Evolutionary conservation across 2,329 filamentous ascomycete species (phyloP).

Genomic region (Pseudogymnoascus sp.): DNA sequence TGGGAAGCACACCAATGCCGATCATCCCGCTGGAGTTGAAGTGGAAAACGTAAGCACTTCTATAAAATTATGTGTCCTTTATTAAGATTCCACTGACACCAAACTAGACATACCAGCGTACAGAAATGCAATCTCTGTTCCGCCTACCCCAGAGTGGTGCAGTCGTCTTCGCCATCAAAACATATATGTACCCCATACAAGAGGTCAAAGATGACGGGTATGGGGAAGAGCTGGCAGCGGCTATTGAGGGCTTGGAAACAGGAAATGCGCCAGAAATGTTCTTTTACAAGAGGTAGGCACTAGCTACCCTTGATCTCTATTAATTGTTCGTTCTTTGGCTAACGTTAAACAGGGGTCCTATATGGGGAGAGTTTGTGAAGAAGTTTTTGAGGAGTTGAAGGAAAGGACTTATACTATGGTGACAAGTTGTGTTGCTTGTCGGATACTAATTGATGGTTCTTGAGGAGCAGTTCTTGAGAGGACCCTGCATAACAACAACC

Average conservation of each 20-base stretch:
- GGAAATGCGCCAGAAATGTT: conserved; percentile 50
- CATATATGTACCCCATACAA: conserved; percentile 47
- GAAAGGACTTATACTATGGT: background rate
- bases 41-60: background rate
- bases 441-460: background rate
- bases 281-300: conserved; percentile 43
- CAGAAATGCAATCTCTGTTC: conserved; percentile 54
- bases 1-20: conserved; percentile 2
- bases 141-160: conserved; percentile 44
- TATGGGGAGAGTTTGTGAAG: conserved; percentile 24
- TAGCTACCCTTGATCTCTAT: background rate
- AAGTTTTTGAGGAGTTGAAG: conserved; percentile 17
- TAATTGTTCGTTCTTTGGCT: background rate
- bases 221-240: conserved; percentile 43
- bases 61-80: too few species aligned
- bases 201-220: conserved; percentile 48
- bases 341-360: background rate
- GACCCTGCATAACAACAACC: background rate
- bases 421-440: background rate
- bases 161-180: conserved; percentile 54
- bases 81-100: background rate
- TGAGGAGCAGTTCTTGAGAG: background rate
- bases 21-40: conserved; percentile 12
- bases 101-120: conserved; percentile 38
- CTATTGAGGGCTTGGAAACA: conserved; percentile 49